Evolutionary conservation across 192 early-diverging fungal genomes (phyloP), one percentile per base, ranked within the genome.

Genomic region (Mortierella alpina): DNA sequence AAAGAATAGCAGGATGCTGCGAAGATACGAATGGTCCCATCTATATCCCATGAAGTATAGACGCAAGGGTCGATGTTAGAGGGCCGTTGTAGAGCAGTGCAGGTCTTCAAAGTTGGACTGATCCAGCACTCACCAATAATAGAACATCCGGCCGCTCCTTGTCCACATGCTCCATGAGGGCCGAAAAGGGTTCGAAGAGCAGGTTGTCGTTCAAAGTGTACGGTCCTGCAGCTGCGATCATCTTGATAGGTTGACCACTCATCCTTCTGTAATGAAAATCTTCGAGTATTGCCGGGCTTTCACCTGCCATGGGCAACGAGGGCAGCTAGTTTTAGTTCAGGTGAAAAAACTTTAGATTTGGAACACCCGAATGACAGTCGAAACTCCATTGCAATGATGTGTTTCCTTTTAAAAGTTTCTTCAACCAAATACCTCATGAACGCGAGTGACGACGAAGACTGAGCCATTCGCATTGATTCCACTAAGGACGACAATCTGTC

Each of bases 161-260:
- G 50, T 84, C 60, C 15, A 92, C 84, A 7, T 87, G 83, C 0
- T 86, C 76, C n/a, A 93, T 75, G n/a, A 99, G 82, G 17, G 92
- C 96, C 17, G 87, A 82, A 66, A 98, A 86, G 7, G 96, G 93
- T 64, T 96, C 92, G 66, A 91, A 99, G 13, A 88, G 81, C 13
- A 97, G 85, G 68, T 91, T 92, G 58, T 93, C 92, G 9, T 89
- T 88, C 40, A 97, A 73, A 10, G 95, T 96, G 76, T 90, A 99
- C 13, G 98, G 98, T 0, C 98, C 98, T 3, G 92, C 83, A 7
- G 95, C 93, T 13, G 94, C 81, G 2, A 95, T 62, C 8, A 97
- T 88, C 56, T 82, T 85, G 47, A 82, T 52, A 46, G 82, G 84
- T 39, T 76, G 75, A 10, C 83, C 83, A 5, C 49, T 61, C 47